Evolutionary conservation across 495 filamentous ascomycete genomes (phyloP).

Genomic region (Aspergillus baeticus): DNA sequence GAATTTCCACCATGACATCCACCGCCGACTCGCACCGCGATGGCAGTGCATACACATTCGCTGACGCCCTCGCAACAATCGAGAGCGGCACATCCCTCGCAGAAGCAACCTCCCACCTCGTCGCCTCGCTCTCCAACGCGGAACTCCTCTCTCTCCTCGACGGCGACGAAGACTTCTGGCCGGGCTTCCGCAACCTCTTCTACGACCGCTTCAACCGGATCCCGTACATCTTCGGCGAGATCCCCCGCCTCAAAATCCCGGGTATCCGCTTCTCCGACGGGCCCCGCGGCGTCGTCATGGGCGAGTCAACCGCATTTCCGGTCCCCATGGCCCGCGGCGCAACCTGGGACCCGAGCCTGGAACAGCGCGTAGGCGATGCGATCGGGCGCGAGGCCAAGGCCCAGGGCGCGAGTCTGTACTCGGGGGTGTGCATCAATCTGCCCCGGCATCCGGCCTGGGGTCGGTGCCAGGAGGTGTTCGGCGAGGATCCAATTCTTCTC

Average conservation of each 20-base stretch:
- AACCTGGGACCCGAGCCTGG: constrained; percentile 16
- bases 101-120: no score
- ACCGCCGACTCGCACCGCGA: no score
- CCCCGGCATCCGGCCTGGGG: constrained; percentile 21
- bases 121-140: not conserved
- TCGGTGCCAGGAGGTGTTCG: constrained; percentile 16
- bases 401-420: constrained; percentile 16
- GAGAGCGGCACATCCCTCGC: no score
- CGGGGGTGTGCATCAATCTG: constrained; percentile 18
- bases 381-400: constrained; percentile 22
- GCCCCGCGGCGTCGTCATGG: constrained; percentile 15
- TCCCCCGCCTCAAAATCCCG: constrained; percentile 11
- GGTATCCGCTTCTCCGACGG: constrained; percentile 17
- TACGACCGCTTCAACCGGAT: constrained; percentile 11
- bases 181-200: constrained; percentile 12
- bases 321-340: constrained; percentile 20
- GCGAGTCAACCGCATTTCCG: constrained; percentile 14
- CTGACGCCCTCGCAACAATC: no score
- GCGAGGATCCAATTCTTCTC: constrained; percentile 16
- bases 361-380: constrained; percentile 11
- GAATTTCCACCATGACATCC: no score
- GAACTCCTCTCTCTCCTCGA: constrained; percentile 20
- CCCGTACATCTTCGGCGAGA: constrained; percentile 16
- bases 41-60: no score
- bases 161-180: constrained; percentile 20